Evolutionary conservation across 768 basidiomycete genomes (phyloP).

Genomic region (Suillus ampliporus): DNA sequence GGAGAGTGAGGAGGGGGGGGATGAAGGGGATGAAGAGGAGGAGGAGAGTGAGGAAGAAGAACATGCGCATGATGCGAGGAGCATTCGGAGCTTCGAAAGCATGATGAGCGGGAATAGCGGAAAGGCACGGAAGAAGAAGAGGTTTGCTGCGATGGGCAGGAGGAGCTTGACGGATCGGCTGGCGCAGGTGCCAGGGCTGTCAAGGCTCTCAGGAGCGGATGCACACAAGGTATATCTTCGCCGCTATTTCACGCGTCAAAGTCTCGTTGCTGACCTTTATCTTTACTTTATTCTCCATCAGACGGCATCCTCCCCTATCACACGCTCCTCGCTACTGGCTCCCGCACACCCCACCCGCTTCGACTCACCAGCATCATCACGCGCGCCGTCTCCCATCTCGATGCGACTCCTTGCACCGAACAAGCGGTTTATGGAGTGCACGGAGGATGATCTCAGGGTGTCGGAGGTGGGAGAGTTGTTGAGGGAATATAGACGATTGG

Average conservation of each 20-base stretch:
- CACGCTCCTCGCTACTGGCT: constrained; percentile 47
- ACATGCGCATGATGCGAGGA: constrained; percentile 62
- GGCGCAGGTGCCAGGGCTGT: constrained; percentile 71
- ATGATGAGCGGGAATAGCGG: constrained; percentile 64
- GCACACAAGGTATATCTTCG: constrained; percentile 36
- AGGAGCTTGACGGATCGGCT: constrained; percentile 84
- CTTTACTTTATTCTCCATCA: constrained; percentile 13
- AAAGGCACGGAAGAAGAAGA: constrained; percentile 29
- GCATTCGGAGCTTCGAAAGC: constrained; percentile 86
- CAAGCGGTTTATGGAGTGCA: constrained; percentile 71
- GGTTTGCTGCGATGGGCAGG: constrained; percentile 40
- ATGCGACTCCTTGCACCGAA: constrained; percentile 64
- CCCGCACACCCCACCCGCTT: constrained; percentile 28
- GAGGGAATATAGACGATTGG: constrained; percentile 80
- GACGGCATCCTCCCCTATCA: constrained; percentile 40
- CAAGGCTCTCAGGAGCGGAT: constrained; percentile 46
- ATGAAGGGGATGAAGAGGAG: constrained; percentile 46
- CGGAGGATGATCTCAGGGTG: constrained; percentile 77
- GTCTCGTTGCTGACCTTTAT: not conserved
- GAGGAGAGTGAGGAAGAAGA: constrained; percentile 44
- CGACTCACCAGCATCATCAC: constrained; percentile 47
- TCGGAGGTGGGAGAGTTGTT: constrained; percentile 84
- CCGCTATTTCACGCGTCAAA: constrained; percentile 7
- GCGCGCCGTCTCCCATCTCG: constrained; percentile 43
- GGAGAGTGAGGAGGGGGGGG: constrained; percentile 41